A percentile compares a stretch with the other conserved stretches of the same genome.
phyloP scores from a whole-genome alignment of 345 rosid species.

The Conringia planisiliqua region DNA sequence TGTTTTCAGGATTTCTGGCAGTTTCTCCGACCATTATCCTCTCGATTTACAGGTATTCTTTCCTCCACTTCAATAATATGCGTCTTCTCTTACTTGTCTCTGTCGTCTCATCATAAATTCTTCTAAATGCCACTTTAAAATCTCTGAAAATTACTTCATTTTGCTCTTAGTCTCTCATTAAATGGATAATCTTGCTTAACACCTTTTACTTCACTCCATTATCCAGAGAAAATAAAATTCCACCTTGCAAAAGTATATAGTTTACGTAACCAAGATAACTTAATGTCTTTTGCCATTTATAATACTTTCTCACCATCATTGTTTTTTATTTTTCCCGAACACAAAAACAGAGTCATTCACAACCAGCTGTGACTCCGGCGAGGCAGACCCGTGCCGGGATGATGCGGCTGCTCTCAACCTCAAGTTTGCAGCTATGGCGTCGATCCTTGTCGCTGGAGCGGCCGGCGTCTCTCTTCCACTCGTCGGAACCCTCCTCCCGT shows the following conservation, averaged over 20 bases:
- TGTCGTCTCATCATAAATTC: background rate
- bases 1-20: slow-evolving; percentile 32
- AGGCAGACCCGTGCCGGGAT: slow-evolving; percentile 55
- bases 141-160: background rate
- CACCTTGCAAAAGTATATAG: background rate
- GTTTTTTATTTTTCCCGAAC: background rate
- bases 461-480: slow-evolving; percentile 71
- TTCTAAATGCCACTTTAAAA: background rate
- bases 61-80: background rate
- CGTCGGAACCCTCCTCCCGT: slow-evolving; percentile 58
- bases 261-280: background rate
- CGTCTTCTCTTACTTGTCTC: background rate
- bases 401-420: slow-evolving; percentile 55
- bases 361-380: slow-evolving; percentile 40
- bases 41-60: slow-evolving; percentile 5
- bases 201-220: background rate
- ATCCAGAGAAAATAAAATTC: background rate
- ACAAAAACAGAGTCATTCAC: slow-evolving; percentile 38
- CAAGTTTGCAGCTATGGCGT: slow-evolving; percentile 67
- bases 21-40: slow-evolving; percentile 26
- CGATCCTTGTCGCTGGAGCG: slow-evolving; percentile 64
- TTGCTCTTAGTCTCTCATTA: background rate
- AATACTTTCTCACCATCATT: background rate
- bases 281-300: background rate
- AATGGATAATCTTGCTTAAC: background rate